Conservation (phyloP, 2,329 filamentous ascomycete species). For the Xylaria arbuscula region DNA sequence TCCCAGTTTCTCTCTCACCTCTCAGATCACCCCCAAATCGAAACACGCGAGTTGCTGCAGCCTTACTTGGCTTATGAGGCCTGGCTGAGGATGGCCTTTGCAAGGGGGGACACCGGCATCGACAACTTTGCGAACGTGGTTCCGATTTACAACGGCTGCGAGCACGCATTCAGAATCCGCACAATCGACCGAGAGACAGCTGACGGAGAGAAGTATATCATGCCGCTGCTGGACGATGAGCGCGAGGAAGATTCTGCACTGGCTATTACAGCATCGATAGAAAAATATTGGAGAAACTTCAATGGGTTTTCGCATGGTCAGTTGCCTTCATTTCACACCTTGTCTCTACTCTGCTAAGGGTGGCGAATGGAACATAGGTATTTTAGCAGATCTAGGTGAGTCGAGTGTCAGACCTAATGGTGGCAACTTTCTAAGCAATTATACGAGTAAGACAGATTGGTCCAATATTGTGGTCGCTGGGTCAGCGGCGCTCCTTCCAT, state of each 20-base stretch:
- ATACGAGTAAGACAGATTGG: neutral
- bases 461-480: conserved; percentile 6
- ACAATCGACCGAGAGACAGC: conserved; percentile 1
- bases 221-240: neutral
- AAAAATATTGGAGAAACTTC: conserved; percentile 1
- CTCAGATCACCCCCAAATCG: neutral
- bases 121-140: neutral
- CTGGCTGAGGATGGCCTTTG: conserved; percentile 1
- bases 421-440: neutral
- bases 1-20: conserved; percentile 8
- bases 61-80: conserved; percentile 2
- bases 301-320: conserved; percentile 3
- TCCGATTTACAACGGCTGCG: conserved; percentile 4
- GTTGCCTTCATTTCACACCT: neutral
- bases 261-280: neutral
- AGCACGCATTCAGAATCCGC: conserved; percentile 1
- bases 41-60: neutral
- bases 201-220: conserved; percentile 1
- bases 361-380: neutral
- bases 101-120: neutral
- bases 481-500: conserved; percentile 3
- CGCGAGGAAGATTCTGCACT: neutral
- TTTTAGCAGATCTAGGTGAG: neutral
- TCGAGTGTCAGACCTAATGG: neutral
- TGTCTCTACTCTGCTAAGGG: neutral